Base-by-base conservation (phyloP, 208 protist species). In the Phytomonas francai region DNA sequence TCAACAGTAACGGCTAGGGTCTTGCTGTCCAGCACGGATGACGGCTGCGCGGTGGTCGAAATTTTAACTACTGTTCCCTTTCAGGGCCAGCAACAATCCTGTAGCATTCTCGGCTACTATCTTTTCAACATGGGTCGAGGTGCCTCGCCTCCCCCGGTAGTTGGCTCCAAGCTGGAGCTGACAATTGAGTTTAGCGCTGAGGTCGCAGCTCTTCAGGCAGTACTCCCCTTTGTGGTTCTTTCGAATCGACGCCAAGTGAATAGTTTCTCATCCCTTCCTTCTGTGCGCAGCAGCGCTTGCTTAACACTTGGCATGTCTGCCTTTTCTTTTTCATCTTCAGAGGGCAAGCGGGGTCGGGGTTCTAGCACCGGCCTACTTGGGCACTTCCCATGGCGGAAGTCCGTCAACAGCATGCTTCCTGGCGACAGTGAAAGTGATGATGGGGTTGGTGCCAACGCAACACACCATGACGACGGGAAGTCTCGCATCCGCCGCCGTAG, bases 21-120 rank as follows among this genome's bases (percentile, higher is more conserved):
- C 28, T 72, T 95, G 57, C 74, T 95, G 19, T 88, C 83, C 34
- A 78, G 74, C n/a, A 95, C 86, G 1, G 89, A 95, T 65, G 85
- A 94, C 65, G 72, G 80, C 54, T 92, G 84, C 60, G 89, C 89
- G 34, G 80, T 94, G 68, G 85, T 94, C 14, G 86, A 92, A 73
- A 70, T 94, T 27, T 56, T 72, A 39, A 45, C 71, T 65, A 36
- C 54, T 71, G 29, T 63, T 54, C 28, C 25, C 32, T 29, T 19
- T 63, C 8, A 28, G 59, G 4, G 60, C 29, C 31, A 60, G 71
- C 39, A 16, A 9, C 28, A 27, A 42, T 16, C 36, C 65, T 68
- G 49, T 30, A 92, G 81, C 39, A 51, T 91, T 51, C 64, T 92
- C 25, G 89, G 84, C 34, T 95, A 92, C 70, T 92, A 87, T 71